These are phyloP conservation scores for Hyphopichia wangnamkhiaoensis DNA, from an alignment of 1,139 yeast species.

Conservation along the genomic window DNA sequence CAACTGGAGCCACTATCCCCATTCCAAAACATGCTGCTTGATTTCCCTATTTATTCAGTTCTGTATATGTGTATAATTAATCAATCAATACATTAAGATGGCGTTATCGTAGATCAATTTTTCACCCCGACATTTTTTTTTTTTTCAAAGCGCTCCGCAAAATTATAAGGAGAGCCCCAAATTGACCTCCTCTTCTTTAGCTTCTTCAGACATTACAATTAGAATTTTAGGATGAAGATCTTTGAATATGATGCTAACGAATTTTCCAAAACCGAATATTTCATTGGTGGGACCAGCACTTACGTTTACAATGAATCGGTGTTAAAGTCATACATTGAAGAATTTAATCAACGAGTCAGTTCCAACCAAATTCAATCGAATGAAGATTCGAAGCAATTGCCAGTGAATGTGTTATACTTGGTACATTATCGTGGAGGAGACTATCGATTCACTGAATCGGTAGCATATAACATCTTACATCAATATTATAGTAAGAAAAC, in stretches of 20 bases:
- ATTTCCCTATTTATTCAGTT: too few relatives aligned
- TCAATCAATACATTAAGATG: not conserved
- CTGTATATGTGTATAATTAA: not conserved
- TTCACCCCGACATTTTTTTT: not conserved
- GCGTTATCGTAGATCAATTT: not conserved
- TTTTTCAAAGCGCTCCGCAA: too few relatives aligned
- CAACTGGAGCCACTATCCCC: not conserved
- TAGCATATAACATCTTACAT: conserved; percentile 32
- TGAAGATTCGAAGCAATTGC: conserved; percentile 21
- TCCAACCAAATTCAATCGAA: too few relatives aligned
- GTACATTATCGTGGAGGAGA: conserved; percentile 40
- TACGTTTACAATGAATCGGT: conserved; percentile 35
- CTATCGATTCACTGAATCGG: conserved; percentile 29
- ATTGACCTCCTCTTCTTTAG: too few relatives aligned
- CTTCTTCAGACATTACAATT: too few relatives aligned
- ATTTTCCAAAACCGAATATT: conserved; percentile 23
- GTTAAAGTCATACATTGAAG: conserved; percentile 25
- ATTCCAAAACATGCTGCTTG: too few relatives aligned
- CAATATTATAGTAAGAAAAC: conserved; percentile 23
- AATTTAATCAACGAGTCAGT: conserved; percentile 13
- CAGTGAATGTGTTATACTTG: conserved; percentile 39
- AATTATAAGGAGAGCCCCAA: too few relatives aligned
- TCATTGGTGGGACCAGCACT: conserved; percentile 36
- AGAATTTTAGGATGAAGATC: conserved; percentile 22
- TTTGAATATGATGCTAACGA: conserved; percentile 22